These are phyloP conservation scores for Gonapodya sp. DNA, from an alignment of 192 early-diverging fungal genomes.

Conservation along the genomic window DNA sequence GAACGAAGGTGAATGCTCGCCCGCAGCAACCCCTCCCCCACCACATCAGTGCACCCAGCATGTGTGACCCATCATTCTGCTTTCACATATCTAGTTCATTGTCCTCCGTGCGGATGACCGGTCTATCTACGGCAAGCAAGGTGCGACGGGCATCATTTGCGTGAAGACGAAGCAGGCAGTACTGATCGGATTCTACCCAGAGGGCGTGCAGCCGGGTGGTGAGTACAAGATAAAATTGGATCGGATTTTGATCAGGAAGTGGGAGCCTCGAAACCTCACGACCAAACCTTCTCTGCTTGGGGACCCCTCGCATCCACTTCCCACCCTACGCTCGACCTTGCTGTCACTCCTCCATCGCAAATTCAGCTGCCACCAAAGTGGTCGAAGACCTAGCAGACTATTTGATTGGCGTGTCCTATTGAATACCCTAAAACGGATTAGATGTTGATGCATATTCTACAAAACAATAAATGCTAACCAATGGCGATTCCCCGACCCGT, in stretches of 20 bases:
- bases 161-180: conserved; percentile 75
- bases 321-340: neutral
- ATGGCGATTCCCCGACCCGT: neutral
- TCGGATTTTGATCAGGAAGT: no score
- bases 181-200: conserved; percentile 59
- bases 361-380: conserved; percentile 44
- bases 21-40: no score
- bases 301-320: neutral
- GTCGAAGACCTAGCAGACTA: conserved; percentile 71
- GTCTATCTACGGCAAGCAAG: conserved; percentile 68
- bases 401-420: conserved; percentile 53
- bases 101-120: conserved; percentile 51
- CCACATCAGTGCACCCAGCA: no score
- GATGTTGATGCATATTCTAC: no score
- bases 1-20: conserved; percentile 59
- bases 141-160: conserved; percentile 57
- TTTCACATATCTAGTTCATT: conserved; percentile 34
- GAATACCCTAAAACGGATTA: no score
- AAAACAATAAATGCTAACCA: neutral
- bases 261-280: no score
- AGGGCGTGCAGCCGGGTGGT: conserved; percentile 34
- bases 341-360: neutral
- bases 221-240: neutral
- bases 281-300: no score
- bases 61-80: neutral